A percentile compares a stretch with the other conserved stretches of the same genome.
These are phyloP conservation scores for Cadophora sp. DNA, from an alignment of 2,329 filamentous ascomycete species.

Conservation along the genomic window DNA sequence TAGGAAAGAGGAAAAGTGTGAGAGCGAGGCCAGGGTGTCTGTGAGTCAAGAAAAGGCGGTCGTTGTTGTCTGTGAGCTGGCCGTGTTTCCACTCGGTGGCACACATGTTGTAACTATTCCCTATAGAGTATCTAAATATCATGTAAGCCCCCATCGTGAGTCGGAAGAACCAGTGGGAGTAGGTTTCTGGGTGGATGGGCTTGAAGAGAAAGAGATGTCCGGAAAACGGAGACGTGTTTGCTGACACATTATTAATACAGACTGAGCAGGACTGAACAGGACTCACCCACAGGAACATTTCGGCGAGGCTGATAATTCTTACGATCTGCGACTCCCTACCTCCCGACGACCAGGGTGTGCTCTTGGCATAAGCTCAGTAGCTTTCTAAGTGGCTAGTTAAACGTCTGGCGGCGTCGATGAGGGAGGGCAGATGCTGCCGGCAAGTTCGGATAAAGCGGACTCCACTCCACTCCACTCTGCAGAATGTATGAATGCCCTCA, in stretches of 20 bases:
- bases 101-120: not conserved
- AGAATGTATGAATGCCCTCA: constrained; percentile 12
- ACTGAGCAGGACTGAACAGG: too few relatives aligned
- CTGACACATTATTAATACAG: constrained; percentile 1
- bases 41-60: not conserved
- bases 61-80: not conserved
- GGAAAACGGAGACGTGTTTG: not conserved
- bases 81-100: constrained; percentile 1
- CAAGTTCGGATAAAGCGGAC: constrained; percentile 6
- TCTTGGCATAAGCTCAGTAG: not conserved
- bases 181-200: not conserved
- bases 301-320: not conserved
- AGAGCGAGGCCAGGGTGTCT: not conserved
- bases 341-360: not conserved
- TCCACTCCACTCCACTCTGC: constrained; percentile 7
- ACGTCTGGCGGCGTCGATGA: not conserved
- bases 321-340: not conserved
- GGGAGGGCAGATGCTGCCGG: not conserved
- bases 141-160: constrained; percentile 4
- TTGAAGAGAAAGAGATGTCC: not conserved
- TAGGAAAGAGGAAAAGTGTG: constrained; percentile 2
- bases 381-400: not conserved
- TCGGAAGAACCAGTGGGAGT: not conserved
- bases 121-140: not conserved
- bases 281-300: too few relatives aligned